Evolutionary conservation across 768 basidiomycete genomes (phyloP).

Genomic region (Lyophyllum decastes): DNA sequence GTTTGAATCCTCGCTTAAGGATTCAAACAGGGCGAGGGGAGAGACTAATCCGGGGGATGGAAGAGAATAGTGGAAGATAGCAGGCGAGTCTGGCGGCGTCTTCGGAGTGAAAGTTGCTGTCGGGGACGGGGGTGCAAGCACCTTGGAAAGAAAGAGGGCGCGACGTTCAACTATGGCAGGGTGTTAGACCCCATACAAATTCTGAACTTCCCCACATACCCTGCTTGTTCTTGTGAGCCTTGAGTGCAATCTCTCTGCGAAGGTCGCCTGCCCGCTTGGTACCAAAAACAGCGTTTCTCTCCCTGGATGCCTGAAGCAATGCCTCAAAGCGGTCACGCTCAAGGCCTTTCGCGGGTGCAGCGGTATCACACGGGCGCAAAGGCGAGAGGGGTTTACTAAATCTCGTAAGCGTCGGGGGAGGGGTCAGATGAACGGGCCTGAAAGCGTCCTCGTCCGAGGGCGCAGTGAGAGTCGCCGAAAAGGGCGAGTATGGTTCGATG

Average conservation of each 20-base stretch:
- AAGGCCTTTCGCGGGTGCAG: constrained; percentile 50
- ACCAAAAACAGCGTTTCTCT: constrained; percentile 47
- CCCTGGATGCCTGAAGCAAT: constrained; percentile 61
- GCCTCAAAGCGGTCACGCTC: constrained; percentile 64
- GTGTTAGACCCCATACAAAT: constrained; percentile 1
- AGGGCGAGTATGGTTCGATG: constrained; percentile 65
- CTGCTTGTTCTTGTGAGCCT: constrained; percentile 73
- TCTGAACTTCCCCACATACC: constrained; percentile 41
- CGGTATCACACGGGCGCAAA: constrained; percentile 42
- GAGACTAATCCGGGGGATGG: constrained; percentile 70
- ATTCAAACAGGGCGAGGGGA: constrained; percentile 60
- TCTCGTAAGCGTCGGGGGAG: constrained; percentile 49
- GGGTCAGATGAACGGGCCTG: constrained; percentile 58
- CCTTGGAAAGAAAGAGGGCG: constrained; percentile 72
- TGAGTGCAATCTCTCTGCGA: constrained; percentile 73
- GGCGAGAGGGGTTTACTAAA: constrained; percentile 50
- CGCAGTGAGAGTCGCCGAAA: constrained; percentile 36
- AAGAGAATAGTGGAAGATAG: constrained; percentile 66
- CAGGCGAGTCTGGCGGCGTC: constrained; percentile 70
- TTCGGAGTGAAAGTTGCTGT: constrained; percentile 58
- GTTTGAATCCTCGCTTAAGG: constrained; percentile 37
- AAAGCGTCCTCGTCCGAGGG: constrained; percentile 49
- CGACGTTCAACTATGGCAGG: constrained; percentile 66
- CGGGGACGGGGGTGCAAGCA: constrained; percentile 66
- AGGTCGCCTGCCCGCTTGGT: constrained; percentile 57